Base-by-base conservation (phyloP, 306 rosid genomes). In the Ammopiptanthus mongolicus region DNA sequence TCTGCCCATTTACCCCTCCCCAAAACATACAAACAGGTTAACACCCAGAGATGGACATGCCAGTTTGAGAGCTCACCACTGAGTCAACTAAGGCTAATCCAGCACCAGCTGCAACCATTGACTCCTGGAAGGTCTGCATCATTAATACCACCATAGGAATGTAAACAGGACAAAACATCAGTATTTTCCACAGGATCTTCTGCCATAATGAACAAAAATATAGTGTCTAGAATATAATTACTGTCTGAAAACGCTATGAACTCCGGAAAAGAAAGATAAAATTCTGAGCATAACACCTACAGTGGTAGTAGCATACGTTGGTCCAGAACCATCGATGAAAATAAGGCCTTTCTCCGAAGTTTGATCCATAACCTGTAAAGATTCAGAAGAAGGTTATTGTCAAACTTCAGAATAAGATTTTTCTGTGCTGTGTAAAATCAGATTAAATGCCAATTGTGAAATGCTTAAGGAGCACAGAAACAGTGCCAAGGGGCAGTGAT, bases 291-390 rank as follows among this genome's bases (percentile, higher is more conserved):
- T 50, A 52, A 59, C 47, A 79, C 89, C 78, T 79, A 91, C 98
- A 57, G 93, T 83, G 69, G 86, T 84, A 78, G 98, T 94, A 65
- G 97, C 98, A 84, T 94, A 94, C 69, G 98, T 94, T 69, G 97
- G 97, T 78, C 96, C 98, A 44, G 98, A 86, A 51, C 89, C 90
- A 36, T 94, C 97, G 74, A 91, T 74, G 18, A 84, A 73, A 82
- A 90, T 83, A 80, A 90, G 85, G 36, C 96, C 97, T 56, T 91
- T 80, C 81, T 88, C 81, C 21, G 85, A 87, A 59, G 97, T 95
- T 80, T 81, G 84, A 77, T 83, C 89, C 97, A 91, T 91, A 41
- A 78, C 93, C 98, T 89, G 78, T 34, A 68, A 48, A n/a, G 69
- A 71, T 63, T 15, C 59, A 78, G 51, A 15, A 69, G 60, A 28